Evolutionary conservation across 2,329 filamentous ascomycete species (phyloP), one percentile per base, ranked within the genome.

Genomic region (Trichoderma sp.): DNA sequence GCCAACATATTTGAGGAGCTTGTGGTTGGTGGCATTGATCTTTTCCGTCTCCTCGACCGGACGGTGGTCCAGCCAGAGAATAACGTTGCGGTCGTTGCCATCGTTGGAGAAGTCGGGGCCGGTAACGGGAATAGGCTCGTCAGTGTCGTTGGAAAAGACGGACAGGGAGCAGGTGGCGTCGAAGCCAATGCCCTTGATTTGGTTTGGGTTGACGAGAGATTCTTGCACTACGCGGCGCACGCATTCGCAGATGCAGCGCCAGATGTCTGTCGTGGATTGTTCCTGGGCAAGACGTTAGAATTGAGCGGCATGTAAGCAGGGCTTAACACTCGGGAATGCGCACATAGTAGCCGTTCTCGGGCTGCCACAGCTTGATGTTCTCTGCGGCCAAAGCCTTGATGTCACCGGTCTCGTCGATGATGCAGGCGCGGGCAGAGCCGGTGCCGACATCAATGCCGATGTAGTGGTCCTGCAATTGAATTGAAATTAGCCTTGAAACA

Each of bases 101-200:
- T 91, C 90, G 74, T 91, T 87, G 68, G 74, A 68, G 75, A 97
- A 98, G 74, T 92, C 88, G 3, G 94, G 94, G 0, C 92, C 93
- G 2, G 94, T 97, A 26, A 99, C 93, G n/a, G 91, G 86, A 59
- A 97, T 85, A 2, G 96, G 96, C 80, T 97, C 92, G 79, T 97
- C 91, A 4, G 93, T 97, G 74, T 97, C 93, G 76, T 92, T 85
- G 67, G 90, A 87, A 81, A 99, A 97, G 74, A 98, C 94, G 37
- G 94, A 88, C 32, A 99, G 88, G 21, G 96, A 99, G 84, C 96
- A 99, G n/a, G 96, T 99, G 26, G 96, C 96, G 79, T 99, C 96
- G 80, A 99, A 98, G 65, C 96, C 96, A 76, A 99, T 93, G 69
- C 96, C 96, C 74, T 91, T 91, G 75, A 99, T 91, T 43, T 87